These are phyloP conservation scores for Linanthus parryae DNA, from an alignment of 148 eudicot species.

Conservation along the genomic window DNA sequence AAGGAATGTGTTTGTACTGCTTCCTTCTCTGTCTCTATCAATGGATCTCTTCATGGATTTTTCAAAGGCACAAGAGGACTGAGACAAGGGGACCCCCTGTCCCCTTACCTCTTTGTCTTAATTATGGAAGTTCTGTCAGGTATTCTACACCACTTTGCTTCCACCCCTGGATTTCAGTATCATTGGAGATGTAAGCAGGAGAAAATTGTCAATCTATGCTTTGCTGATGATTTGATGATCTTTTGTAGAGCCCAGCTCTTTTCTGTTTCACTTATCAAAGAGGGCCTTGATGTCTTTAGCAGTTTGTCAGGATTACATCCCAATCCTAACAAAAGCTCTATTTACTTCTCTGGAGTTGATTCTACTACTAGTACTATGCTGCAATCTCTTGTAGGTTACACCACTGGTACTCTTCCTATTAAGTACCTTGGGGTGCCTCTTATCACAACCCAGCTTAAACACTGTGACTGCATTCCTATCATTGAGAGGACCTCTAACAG, in stretches of 20 bases:
- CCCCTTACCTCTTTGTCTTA: background rate
- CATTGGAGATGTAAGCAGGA: background rate
- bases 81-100: background rate
- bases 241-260: background rate
- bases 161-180: background rate
- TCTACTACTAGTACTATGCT: background rate
- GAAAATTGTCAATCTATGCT: background rate
- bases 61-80: background rate
- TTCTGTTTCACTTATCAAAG: background rate
- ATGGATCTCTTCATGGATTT: background rate
- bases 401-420: background rate
- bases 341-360: background rate
- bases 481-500: too few species aligned
- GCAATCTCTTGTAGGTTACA: background rate
- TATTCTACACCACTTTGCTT: background rate
- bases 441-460: too few species aligned
- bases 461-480: too few species aligned
- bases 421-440: background rate
- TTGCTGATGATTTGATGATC: background rate
- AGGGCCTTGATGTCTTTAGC: background rate
- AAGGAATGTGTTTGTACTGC: background rate
- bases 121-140: too few species aligned
- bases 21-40: background rate
- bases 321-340: background rate
- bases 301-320: background rate